Evolutionary conservation across 2,329 filamentous ascomycete genomes (phyloP).

Genomic region (Clonostachys sp.): DNA sequence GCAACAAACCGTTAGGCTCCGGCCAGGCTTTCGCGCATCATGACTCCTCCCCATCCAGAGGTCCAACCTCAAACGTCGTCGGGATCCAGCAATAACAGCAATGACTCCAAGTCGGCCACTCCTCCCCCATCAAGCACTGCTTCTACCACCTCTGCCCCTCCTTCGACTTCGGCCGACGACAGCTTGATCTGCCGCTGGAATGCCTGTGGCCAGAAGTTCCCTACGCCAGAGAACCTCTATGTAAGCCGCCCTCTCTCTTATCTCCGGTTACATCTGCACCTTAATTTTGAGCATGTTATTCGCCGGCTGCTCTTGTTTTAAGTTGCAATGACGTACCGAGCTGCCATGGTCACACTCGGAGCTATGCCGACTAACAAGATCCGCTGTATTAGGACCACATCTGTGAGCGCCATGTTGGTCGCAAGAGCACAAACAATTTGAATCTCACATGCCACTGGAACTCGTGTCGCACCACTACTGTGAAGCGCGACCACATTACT

Average conservation of each 20-base stretch:
- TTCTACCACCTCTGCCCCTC: slow-evolving; percentile 35
- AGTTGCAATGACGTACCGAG: too few species aligned
- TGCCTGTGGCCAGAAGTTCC: slow-evolving; percentile 54
- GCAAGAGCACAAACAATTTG: slow-evolving; percentile 98
- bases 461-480: slow-evolving; percentile 89
- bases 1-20: too few species aligned
- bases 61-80: slow-evolving; percentile 11
- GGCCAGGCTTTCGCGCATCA: slow-evolving; percentile 5
- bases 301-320: too few species aligned
- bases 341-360: too few species aligned
- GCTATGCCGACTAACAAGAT: not conserved
- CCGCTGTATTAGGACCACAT: slow-evolving; percentile 73
- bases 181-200: slow-evolving; percentile 59
- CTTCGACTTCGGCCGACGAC: slow-evolving; percentile 40
- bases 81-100: slow-evolving; percentile 32
- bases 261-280: too few species aligned
- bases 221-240: slow-evolving; percentile 53
- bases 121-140: slow-evolving; percentile 45
- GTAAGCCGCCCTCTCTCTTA: slow-evolving; percentile 31
- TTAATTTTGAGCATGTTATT: too few species aligned
- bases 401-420: slow-evolving; percentile 95
- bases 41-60: slow-evolving; percentile 24
- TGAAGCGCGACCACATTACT: slow-evolving; percentile 98
- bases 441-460: slow-evolving; percentile 98
- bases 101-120: slow-evolving; percentile 47